These are phyloP conservation scores for Excoecaria agallocha DNA, from an alignment of 345 rosid species.

Conservation along the genomic window DNA sequence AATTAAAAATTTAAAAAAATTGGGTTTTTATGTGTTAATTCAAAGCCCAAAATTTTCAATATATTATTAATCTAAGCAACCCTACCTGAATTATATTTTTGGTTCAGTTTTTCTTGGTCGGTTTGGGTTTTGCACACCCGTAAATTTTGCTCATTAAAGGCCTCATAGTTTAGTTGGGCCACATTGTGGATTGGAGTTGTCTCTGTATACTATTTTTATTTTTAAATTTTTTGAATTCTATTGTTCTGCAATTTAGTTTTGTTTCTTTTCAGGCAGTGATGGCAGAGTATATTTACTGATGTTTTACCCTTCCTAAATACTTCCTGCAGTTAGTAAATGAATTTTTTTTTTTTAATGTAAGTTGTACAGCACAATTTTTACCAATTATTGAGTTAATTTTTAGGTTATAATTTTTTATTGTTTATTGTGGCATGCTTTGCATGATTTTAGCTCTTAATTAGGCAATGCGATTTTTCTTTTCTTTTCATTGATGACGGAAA, in stretches of 20 bases:
- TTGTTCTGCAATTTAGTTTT: not conserved
- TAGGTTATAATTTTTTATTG: too few relatives aligned
- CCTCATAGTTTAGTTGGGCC: not conserved
- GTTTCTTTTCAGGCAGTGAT: too few relatives aligned
- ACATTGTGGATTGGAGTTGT: not conserved
- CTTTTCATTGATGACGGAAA: slow-evolving; percentile 1
- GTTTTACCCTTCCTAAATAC: not conserved
- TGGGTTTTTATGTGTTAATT: too few relatives aligned
- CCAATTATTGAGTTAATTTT: not conserved
- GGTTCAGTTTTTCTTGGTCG: too few relatives aligned
- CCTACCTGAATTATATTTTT: too few relatives aligned
- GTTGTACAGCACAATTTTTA: not conserved
- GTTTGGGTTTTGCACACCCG: too few relatives aligned
- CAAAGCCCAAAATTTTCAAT: too few relatives aligned
- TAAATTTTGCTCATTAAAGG: not conserved
- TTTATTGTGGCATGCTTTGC: not conserved
- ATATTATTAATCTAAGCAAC: too few relatives aligned
- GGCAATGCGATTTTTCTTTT: not conserved
- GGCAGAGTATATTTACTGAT: not conserved
- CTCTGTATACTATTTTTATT: too few relatives aligned
- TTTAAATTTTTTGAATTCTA: not conserved
- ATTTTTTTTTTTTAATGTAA: not conserved
- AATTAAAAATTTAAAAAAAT: too few relatives aligned
- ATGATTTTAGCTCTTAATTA: not conserved
- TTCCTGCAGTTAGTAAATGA: not conserved